Evolutionary conservation across 257 asterid species (phyloP).

Genomic region (Linderniella brevidens): DNA sequence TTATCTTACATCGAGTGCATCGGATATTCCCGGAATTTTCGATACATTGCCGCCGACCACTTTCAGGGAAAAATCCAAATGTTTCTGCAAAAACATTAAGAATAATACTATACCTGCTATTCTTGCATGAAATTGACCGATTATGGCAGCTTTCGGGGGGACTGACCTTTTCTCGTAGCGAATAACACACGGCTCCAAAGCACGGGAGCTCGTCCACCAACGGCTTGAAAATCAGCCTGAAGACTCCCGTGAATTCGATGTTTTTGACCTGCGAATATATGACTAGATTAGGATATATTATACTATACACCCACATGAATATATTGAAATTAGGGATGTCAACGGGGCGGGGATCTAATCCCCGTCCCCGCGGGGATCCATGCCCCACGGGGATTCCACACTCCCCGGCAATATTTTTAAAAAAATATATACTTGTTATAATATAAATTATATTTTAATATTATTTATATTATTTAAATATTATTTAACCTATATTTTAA

Average conservation of each 20-base stretch:
- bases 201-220: conserved; percentile 83
- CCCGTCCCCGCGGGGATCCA: too few species aligned
- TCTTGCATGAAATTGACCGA: too few species aligned
- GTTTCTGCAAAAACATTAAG: conserved; percentile 34
- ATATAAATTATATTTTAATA: too few species aligned
- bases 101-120: too few species aligned
- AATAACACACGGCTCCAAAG: conserved; percentile 76
- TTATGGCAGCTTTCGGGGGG: not conserved
- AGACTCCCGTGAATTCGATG: conserved; percentile 79
- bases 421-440: too few species aligned
- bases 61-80: conserved; percentile 77
- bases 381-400: too few species aligned
- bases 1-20: conserved; percentile 65
- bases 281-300: not conserved
- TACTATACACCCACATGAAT: too few species aligned
- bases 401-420: too few species aligned
- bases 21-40: conserved; percentile 78
- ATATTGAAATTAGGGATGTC: too few species aligned
- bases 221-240: conserved; percentile 84
- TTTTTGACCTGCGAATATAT: conserved; percentile 53
- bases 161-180: conserved; percentile 66
- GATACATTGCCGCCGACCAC: conserved; percentile 84
- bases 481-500: too few species aligned
- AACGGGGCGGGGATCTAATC: too few species aligned
- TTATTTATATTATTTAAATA: too few species aligned